Base-by-base conservation (phyloP, 2,329 filamentous ascomycete species). In the Neofusicoccum ribis region DNA sequence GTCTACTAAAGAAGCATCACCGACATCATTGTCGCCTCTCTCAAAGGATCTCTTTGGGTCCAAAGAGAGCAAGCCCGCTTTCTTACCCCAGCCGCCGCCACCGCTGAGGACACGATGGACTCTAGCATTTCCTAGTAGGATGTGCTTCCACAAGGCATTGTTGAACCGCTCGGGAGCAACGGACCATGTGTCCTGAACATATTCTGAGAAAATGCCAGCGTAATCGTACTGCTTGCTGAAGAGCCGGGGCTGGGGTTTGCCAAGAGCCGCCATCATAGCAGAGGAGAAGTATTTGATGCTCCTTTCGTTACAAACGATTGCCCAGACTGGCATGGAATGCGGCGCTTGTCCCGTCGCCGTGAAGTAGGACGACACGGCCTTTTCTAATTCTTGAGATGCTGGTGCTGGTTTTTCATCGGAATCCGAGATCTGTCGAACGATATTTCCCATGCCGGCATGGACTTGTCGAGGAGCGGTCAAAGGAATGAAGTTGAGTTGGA, bases 61-160 rank as follows among this genome's bases (percentile, higher is more conserved):
- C 3, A 96, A 82, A 5, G 91, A 92, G 3, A 96, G 79, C 0
- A 96, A 80, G 0, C 92, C 92, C 70, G 90, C 88, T 74, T 94
- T 95, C 64, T 85, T 82, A 15, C 92, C 92, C 92, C 92, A 96
- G 20, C 92, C 92, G 47, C 92, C 92, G 51, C 92, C 92, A 4
- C 92, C 92, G 71, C 91, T 93, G 68, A 93, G 86, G 84, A 81
- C 77, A 62, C 78, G 78, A 69, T 80, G 78, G n/a, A 85, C 72
- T 51, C 78, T 76, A 20, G 75, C 78, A 23, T 41, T 36, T 9
- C 49, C 60, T 4, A 20, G 1, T 12, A 34, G 1, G 15, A 63
- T 11, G 23, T 14, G 9, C n/a, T 52, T 43, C 36, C 31, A 79
- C 78, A 43, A 64, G 46, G 3, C 56, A 46, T 3, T 76, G n/a